Percentiles rank a stretch among this genome's conserved stretches.
These are phyloP conservation scores for Candida sp. DNA, from an alignment of 1,139 yeast genomes.

Conservation along the genomic window DNA sequence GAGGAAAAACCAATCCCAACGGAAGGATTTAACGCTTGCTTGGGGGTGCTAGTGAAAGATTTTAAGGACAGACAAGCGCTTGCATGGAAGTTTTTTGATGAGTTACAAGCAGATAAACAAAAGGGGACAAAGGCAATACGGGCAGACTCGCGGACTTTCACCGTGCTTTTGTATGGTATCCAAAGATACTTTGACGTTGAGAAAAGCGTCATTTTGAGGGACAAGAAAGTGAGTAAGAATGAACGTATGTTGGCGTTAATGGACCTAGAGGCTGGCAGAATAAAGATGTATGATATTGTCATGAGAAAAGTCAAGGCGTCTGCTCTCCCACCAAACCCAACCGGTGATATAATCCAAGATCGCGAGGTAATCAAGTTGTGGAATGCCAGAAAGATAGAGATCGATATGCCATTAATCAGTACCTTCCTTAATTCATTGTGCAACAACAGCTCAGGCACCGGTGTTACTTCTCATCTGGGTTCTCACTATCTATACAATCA, in stretches of 20 bases:
- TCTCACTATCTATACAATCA: conserved; percentile 36
- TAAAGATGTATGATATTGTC: conserved; percentile 31
- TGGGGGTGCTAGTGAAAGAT: conserved; percentile 39
- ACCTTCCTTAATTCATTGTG: conserved; percentile 34
- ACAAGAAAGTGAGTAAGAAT: conserved; percentile 18
- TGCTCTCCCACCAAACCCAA: conserved; percentile 34
- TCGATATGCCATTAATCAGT: conserved; percentile 26
- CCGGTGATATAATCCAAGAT: neutral
- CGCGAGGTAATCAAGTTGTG: conserved; percentile 1
- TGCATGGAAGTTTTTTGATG: conserved; percentile 47
- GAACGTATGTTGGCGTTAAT: conserved; percentile 28
- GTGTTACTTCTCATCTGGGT: conserved; percentile 21
- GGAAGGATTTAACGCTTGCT: conserved; percentile 43
- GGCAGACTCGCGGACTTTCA: conserved; percentile 44
- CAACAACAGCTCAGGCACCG: conserved; percentile 33
- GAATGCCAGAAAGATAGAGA: conserved; percentile 6
- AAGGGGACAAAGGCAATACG: conserved; percentile 18
- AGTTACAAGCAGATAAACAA: conserved; percentile 23
- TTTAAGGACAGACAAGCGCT: conserved; percentile 32
- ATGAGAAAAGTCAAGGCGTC: conserved; percentile 28
- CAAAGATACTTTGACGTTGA: conserved; percentile 25
- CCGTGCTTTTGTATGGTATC: conserved; percentile 44
- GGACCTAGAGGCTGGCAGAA: conserved; percentile 31
- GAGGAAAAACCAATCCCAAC: conserved; percentile 19
- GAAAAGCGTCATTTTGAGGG: conserved; percentile 19